Evolutionary conservation across 257 asterid species (phyloP).

Genomic region (Cinchona pubescens): DNA sequence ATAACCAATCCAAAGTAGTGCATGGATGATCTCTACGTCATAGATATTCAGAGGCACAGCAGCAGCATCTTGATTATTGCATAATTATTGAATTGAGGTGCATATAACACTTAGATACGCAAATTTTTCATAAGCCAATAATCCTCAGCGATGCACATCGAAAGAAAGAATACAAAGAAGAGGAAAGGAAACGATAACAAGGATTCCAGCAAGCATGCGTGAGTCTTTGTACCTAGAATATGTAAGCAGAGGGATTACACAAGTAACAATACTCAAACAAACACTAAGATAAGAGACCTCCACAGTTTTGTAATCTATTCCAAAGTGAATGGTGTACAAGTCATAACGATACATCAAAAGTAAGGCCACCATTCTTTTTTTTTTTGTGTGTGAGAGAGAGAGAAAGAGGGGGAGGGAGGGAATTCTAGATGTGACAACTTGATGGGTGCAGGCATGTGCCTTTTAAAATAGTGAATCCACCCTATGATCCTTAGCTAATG

Average conservation of each 20-base stretch:
- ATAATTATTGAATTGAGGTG: neutral
- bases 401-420: too few species aligned
- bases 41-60: neutral
- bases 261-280: too few species aligned
- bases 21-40: neutral
- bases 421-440: too few species aligned
- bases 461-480: neutral
- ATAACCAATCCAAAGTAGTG: neutral
- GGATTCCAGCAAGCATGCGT: neutral
- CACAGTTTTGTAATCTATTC: neutral
- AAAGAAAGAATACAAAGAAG: neutral
- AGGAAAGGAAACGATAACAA: neutral
- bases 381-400: too few species aligned
- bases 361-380: neutral
- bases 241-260: too few species aligned
- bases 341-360: neutral
- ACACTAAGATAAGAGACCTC: neutral
- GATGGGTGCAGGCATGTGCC: too few species aligned
- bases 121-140: neutral
- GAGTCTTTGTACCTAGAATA: neutral
- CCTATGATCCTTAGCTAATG: neutral
- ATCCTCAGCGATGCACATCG: neutral
- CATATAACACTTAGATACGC: neutral
- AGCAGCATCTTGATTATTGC: neutral
- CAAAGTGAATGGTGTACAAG: neutral